Evolutionary conservation across 805 yeast species (phyloP), one percentile per base, ranked within the genome.

Genomic region (Candida tammaniensis): DNA sequence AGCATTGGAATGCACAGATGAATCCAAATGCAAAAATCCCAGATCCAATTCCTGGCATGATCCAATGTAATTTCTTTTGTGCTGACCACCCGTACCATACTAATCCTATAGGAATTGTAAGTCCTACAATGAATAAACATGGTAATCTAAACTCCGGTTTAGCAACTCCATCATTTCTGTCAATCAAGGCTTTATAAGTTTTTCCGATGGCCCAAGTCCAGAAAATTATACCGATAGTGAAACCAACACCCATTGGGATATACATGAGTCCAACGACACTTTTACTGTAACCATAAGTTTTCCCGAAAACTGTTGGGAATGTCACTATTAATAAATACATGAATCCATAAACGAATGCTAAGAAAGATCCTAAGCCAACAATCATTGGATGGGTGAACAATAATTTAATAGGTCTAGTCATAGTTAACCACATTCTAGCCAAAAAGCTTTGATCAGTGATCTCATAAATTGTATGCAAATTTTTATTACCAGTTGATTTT

Each of bases 31-130:
- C 80, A 52, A 79, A 80, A 16, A 82, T 58, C 4, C 63, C 72
- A 12, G 78, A 67, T 3, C 88, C 89, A 19, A 81, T 60, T 19
- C 64, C 60, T 0, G 86, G 83, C 67, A 79, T 74, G 25, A 81
- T 68, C 81, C 83, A 82, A 33, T 68, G 76, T 27, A 76, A 49
- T 19, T 70, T 51, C 20, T 70, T 61, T 47, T 78, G 61, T 1
- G 83, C 80, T 21, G 80, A 70, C 88, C 87, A 82, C 11, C 87
- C 88, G 47, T 76, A 80, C 77, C 85, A 77, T 40, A 82, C 60
- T 26, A 81, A 58, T 0, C 86, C 87, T 10, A 68, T 62, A 0
- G 86, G 80, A 42, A 77, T 67, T 12, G 70, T 48, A 22, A 80
- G 42, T 1, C 82, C 78, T 13, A 73, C 61, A 11, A 63, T 54